These are phyloP conservation scores for Blastomyces gilchristii DNA, from an alignment of 2,329 filamentous ascomycete genomes.

Conservation along the genomic window DNA sequence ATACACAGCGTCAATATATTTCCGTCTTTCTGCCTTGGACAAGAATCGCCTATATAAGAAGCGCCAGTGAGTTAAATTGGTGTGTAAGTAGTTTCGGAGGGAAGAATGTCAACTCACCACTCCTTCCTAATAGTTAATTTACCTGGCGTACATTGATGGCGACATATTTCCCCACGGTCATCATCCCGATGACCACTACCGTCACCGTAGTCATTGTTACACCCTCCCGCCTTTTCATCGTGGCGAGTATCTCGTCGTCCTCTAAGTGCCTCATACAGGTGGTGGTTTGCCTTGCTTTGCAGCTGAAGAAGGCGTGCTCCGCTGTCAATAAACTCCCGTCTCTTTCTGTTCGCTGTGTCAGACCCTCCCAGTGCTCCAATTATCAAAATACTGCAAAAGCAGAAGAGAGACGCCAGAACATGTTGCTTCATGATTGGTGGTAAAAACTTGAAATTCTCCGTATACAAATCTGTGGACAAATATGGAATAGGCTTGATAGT, in stretches of 20 bases:
- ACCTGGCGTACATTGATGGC: slow-evolving; percentile 6
- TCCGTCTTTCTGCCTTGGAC: slow-evolving; percentile 12
- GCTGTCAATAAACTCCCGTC: slow-evolving; percentile 5
- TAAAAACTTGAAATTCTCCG: not conserved
- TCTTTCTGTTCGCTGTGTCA: not conserved
- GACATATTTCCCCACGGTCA: not conserved
- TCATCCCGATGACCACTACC: not conserved
- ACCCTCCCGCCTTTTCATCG: not conserved
- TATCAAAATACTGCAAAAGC: not conserved
- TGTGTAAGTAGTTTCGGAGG: not conserved
- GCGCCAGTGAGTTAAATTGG: not conserved
- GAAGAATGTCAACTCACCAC: slow-evolving; percentile 9
- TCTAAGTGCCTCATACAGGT: slow-evolving; percentile 9
- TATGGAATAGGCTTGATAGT: not conserved
- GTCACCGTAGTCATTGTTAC: not conserved
- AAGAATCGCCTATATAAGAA: slow-evolving; percentile 12
- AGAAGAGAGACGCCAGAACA: not conserved
- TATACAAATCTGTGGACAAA: not conserved
- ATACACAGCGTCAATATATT: slow-evolving; percentile 16
- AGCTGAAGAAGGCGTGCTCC: slow-evolving; percentile 10
- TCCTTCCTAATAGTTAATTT: slow-evolving; percentile 13
- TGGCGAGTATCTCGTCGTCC: not conserved
- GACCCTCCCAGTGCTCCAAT: slow-evolving; percentile 1
- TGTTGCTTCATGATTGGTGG: not conserved
- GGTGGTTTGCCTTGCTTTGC: slow-evolving; percentile 9